Base-by-base conservation (phyloP, 306 rosid genomes). In the Castanospermum australe region DNA sequence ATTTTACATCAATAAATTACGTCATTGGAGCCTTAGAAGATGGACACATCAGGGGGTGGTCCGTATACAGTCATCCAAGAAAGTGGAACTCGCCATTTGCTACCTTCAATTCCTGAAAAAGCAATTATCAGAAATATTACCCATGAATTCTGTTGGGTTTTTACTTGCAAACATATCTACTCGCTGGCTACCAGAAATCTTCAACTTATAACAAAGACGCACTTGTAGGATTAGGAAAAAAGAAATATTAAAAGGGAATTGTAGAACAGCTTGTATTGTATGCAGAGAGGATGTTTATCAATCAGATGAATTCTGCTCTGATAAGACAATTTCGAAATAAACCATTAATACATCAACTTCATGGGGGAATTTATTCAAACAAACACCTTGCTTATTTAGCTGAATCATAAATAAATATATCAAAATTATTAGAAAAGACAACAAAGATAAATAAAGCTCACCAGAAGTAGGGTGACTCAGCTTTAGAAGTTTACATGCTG, bases 61-160 rank as follows among this genome's bases (percentile, higher is more conserved):
- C 97, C 98, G 64, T 92, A 92, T 28, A 94, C 80, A 35, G 83
- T 83, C 87, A 84, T 83, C 98, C 98, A 94, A 63, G 98, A 94
- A 61, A 70, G 87, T 14, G 98, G 98, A 59, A 89, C 67, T 48
- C 74, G 54, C 98, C 97, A 94, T 60, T 87, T 86, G 42, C 70
- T 75, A 44, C 81, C 89, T 59, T 73, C 82, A 56, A 48, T 76
- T 73, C 93, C 94, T 89, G 87, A 54, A 81, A 48, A 83, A 72
- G 11, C 15, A 71, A 73, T 59, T 10, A 35, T 62, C 67, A 59
- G 28, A 86, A 28, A 36, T 10, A 47, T 63, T 33, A 76, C 20
- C 54, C 33, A 48, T 42, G 13, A 21, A 17, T 5, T 38, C 44
- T 10, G 22, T 6, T 13, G 15, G 5, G 8, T 24, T 32, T 39